Conservation (phyloP, 2,329 filamentous ascomycete species). For the Sphaerostilbella broomeana region DNA sequence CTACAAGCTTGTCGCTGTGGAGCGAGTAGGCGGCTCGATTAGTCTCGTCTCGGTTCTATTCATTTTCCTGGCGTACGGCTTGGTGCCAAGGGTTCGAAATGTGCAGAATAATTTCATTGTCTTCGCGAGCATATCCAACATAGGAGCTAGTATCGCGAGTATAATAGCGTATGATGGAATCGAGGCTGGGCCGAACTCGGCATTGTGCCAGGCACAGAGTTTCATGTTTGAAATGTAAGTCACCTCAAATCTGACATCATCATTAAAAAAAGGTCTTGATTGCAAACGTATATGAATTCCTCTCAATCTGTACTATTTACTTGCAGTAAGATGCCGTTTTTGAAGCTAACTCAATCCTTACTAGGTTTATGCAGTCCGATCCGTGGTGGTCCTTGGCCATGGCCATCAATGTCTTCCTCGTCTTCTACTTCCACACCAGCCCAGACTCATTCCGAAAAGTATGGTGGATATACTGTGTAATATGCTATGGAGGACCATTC, state of each 20-base stretch:
- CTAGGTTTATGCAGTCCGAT: conserved; percentile 71
- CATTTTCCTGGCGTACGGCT: conserved; percentile 46
- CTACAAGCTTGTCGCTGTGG: conserved; percentile 39
- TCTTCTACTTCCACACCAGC: conserved; percentile 54
- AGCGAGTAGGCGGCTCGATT: conserved; percentile 47
- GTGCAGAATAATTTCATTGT: conserved; percentile 57
- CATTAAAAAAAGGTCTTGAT: no score
- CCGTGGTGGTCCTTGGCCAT: conserved; percentile 75
- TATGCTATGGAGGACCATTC: conserved; percentile 67
- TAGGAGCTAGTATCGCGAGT: conserved; percentile 57
- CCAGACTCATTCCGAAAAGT: conserved; percentile 65
- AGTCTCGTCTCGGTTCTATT: conserved; percentile 45
- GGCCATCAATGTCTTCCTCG: conserved; percentile 73
- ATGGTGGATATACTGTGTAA: conserved; percentile 61
- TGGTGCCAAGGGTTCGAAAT: conserved; percentile 47
- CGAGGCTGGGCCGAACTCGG: conserved; percentile 41
- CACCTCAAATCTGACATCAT: background rate
- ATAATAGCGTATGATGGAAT: conserved; percentile 65
- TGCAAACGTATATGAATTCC: no score
- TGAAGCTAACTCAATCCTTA: no score
- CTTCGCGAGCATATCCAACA: conserved; percentile 53
- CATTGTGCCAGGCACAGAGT: conserved; percentile 55
- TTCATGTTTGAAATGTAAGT: conserved; percentile 63
- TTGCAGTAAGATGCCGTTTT: no score
- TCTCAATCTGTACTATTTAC: no score